Evolutionary conservation across 2,329 filamentous ascomycete genomes (phyloP), one percentile per base, ranked within the genome.

Genomic region (Penicillium sclerotigenum): DNA sequence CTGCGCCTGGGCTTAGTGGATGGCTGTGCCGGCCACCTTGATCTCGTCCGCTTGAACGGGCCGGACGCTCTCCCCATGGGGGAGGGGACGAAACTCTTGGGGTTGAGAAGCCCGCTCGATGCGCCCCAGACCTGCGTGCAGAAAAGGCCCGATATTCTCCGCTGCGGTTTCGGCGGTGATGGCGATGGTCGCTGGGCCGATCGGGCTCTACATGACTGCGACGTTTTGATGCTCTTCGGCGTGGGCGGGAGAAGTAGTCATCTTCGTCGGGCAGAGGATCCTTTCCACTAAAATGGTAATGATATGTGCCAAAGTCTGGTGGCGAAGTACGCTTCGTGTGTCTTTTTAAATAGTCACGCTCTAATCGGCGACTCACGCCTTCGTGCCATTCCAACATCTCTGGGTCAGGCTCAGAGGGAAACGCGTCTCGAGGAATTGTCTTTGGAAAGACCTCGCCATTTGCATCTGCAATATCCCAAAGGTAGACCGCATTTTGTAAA

Each of bases 351-450:
- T 71, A 83, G 63, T 92, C 87, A 54, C 82, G 79, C 59, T 86
- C 83, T 47, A 96, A 75, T 63, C 83, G 85, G 56, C 87, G 81
- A 34, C 86, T 88, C 54, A 95, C 92, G 2, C 81, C 79, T 63
- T 89, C 85, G 70, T 97, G 91, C 93, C 94, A 99, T 56, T 81
- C 79, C 53, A 91, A 85, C 75, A 96, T 91, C n/a, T 88, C 87
- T 5, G 81, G 76, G 66, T 97, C 93, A 1, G 91, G 83, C 41
- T 83, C 78, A 1, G 80, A 70, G 0, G 94, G 93, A 56, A 93
- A 89, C 0, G 86, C 83, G 54, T 86, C 83, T 38, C 88, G 86
- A 0, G 91, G 84, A 13, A 87, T 75, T 4, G 79, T 70, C 66
- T 85, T 86, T 7, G 84, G 84, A 54, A 87, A 85, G 0, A 72